These are phyloP conservation scores for Sporothrix humicola DNA, from an alignment of 2,329 filamentous ascomycete species.

Conservation along the genomic window DNA sequence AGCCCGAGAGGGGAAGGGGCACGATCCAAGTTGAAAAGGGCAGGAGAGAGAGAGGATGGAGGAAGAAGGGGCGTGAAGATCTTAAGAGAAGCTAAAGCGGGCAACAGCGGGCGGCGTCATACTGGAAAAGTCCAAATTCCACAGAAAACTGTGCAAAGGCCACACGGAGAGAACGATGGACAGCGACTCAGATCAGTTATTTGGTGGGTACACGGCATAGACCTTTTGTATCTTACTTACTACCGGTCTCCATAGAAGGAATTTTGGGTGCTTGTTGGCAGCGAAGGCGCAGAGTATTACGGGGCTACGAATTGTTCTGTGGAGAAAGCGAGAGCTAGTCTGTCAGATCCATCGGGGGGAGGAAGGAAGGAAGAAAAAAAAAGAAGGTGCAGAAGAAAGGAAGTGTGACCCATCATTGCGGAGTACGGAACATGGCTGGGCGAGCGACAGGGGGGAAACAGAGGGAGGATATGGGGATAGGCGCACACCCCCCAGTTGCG, in stretches of 20 bases:
- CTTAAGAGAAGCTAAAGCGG: conserved; percentile 23
- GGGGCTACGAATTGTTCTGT: conserved; percentile 22
- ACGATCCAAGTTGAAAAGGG: background rate
- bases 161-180: conserved; percentile 2
- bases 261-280: conserved; percentile 25
- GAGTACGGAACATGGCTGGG: conserved; percentile 18
- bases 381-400: conserved; percentile 25
- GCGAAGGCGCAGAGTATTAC: conserved; percentile 19
- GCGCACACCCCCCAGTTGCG: background rate
- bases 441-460: background rate
- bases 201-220: conserved; percentile 10
- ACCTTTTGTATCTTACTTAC: background rate
- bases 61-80: conserved; percentile 23
- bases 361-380: conserved; percentile 6
- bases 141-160: background rate
- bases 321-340: conserved; percentile 19
- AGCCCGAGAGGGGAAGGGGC: too few relatives aligned
- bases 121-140: conserved; percentile 10
- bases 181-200: background rate
- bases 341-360: conserved; percentile 30
- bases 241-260: conserved; percentile 10
- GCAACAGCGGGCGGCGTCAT: conserved; percentile 11
- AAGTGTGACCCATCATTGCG: conserved; percentile 31
- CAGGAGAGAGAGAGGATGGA: background rate
- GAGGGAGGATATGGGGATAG: conserved; percentile 11